Evolutionary conservation across 2,329 filamentous ascomycete species (phyloP), one percentile per base, ranked within the genome.

Genomic region (Thelonectria discophora): DNA sequence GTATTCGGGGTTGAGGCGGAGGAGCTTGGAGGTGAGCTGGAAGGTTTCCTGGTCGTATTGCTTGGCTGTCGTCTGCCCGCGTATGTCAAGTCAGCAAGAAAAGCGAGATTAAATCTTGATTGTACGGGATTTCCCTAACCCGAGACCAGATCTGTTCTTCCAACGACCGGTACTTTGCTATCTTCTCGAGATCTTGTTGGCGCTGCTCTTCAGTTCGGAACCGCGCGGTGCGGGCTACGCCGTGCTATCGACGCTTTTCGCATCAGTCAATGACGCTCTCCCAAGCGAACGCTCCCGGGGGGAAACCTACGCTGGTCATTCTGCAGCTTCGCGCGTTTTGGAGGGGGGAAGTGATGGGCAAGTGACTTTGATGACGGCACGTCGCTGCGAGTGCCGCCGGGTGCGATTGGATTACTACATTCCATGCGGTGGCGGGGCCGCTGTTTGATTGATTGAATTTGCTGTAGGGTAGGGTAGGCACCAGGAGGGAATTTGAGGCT

Each of bases 1-100:
- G 81, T 94, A 94, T 77, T 96, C 92, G 24, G 92, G 92, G 76
- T 96, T 96, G 71, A 89, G 85, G 48, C 84, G 85, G 55, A 94
- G 83, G 46, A 95, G 85, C 68, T 86, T 88, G n/a, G 90, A 88
- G 34, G 90, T 91, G 56, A 91, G 84, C 65, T 85, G 79, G 70
- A 94, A 86, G 42, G 88, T 85, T 58, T 87, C 81, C 57, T 80
- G 69, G 43, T 82, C 82, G 74, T 82, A 84, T 67, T 84, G 78
- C 63, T 73, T 75, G 52, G 81, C 75, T 2, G 76, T 69, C 60
- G 83, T 70, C 75, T 78, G 55, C 27, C 32, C 27, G 27, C 5
- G 27, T 30, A 40, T 20, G 42, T 60, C n/a, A n/a, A n/a, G 66
- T 60, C 49, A 48, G 66, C 45, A 50, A 18, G 50, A 20, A 60